phyloP scores from a whole-genome alignment of 495 filamentous ascomycete genomes.

The Talaromyces nanjingensis region DNA sequence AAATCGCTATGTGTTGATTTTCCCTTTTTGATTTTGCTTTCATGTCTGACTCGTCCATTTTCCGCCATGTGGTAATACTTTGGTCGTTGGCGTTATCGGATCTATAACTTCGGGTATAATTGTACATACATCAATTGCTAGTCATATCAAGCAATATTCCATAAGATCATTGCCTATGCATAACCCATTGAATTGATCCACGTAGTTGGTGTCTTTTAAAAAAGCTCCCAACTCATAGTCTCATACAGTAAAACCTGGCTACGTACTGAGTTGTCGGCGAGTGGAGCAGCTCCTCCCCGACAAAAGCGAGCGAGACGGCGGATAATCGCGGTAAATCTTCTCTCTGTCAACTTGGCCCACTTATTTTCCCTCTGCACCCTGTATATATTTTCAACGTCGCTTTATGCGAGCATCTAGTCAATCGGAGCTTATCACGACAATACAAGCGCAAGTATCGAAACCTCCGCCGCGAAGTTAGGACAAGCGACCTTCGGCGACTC shows the following conservation, averaged over 20 bases:
- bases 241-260: too few relatives aligned
- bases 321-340: neutral
- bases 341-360: constrained; percentile 2
- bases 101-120: neutral
- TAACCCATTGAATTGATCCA: too few relatives aligned
- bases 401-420: neutral
- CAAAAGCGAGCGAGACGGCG: neutral
- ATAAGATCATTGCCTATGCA: neutral
- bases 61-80: neutral
- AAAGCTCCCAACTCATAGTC: too few relatives aligned
- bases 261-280: neutral
- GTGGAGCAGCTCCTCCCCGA: neutral
- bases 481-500: neutral
- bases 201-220: too few relatives aligned
- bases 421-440: neutral
- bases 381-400: neutral
- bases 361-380: neutral
- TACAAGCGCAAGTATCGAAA: neutral
- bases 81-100: neutral
- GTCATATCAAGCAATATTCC: neutral
- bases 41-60: neutral
- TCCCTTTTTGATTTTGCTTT: neutral
- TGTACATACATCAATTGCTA: neutral
- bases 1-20: neutral
- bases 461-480: neutral